Evolutionary conservation across 495 filamentous ascomycete species (phyloP), one percentile per base, ranked within the genome.

Genomic region (Entonaema liquescens): DNA sequence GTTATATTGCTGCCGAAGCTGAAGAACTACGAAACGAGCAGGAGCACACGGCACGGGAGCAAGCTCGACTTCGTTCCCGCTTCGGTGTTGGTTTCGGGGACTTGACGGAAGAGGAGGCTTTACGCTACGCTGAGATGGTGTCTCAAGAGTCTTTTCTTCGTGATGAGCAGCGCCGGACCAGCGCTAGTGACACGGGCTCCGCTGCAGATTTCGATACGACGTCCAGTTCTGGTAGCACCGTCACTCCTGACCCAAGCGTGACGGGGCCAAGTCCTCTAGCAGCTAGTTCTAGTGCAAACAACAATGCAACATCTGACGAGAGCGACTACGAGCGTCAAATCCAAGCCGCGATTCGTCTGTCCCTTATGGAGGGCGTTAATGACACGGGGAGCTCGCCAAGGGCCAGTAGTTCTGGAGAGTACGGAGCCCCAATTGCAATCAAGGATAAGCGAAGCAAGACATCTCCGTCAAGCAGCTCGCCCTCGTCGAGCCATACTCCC

Each of bases 91-190:
- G 94, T 61, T 77, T 95, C 3, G 86, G 91, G 9, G 93, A 91
- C 12, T 82, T 94, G 17, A 93, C 83, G 57, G 94, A 98, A 74
- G 94, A 98, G 67, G 93, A 99, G 73, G 87, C 95, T 42, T 69
- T 99, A 31, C 91, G 89, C 12, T 99, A 98, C 78, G 95, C 95
- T 2, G 89, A 90, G 59, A 87, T 98, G 83, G 80, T 99, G 19
- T 97, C 93, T 53, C 86, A 95, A 71, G 96, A 99, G 78, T 80
- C 89, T 0, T 90, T 89, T 56, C 80, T 83, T 59, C 82, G 79
- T 21, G 90, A 93, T 23, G 85, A 89, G 65, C 81, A 87, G 63
- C 88, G 88, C 54, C 83, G 83, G 11, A 82, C 79, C 47, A 81
- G 77, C 38, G 69, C 77, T 50, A 85, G 86, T 59, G 86, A 88